A percentile compares a stretch with the other conserved stretches of the same genome.
phyloP scores from a whole-genome alignment of 2,329 filamentous ascomycete genomes.

The Coniochaeta sp. region DNA sequence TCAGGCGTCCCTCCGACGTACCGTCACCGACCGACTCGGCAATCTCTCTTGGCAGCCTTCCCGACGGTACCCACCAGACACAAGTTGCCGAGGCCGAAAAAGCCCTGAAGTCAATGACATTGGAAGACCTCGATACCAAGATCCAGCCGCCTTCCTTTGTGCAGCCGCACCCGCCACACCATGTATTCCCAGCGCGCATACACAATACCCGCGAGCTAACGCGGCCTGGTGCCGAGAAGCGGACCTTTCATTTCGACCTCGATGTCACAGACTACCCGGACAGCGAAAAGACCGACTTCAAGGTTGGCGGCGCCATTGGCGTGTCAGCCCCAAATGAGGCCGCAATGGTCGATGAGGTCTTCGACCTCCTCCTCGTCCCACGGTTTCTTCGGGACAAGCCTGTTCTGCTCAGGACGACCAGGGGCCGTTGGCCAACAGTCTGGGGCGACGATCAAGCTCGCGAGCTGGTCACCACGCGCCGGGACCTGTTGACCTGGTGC shows the following conservation, averaged over 20 bases:
- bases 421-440: conserved; percentile 91
- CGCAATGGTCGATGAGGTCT: conserved; percentile 69
- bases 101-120: conserved; percentile 15
- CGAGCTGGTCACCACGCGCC: conserved; percentile 80
- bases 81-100: conserved; percentile 12
- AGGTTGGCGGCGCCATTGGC: conserved; percentile 91
- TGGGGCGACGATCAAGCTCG: conserved; percentile 88
- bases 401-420: conserved; percentile 68
- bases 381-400: conserved; percentile 78
- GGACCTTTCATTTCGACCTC: conserved; percentile 94
- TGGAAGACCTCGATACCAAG: conserved; percentile 44
- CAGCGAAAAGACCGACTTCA: conserved; percentile 82
- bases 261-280: conserved; percentile 88
- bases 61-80: conserved; percentile 5
- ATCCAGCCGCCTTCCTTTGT: conserved; percentile 81
- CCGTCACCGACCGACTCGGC: conserved; percentile 42
- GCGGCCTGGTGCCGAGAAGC: conserved; percentile 81
- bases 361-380: conserved; percentile 75
- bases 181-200: conserved; percentile 85
- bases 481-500: conserved; percentile 93
- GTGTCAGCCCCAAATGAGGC: conserved; percentile 82
- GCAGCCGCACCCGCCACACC: conserved; percentile 87
- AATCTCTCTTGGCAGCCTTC: conserved; percentile 32
- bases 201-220: conserved; percentile 82
- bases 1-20: conserved; percentile 29